Conservation (phyloP, 768 basidiomycete genomes). For the Hemileccinum rubropunctum region DNA sequence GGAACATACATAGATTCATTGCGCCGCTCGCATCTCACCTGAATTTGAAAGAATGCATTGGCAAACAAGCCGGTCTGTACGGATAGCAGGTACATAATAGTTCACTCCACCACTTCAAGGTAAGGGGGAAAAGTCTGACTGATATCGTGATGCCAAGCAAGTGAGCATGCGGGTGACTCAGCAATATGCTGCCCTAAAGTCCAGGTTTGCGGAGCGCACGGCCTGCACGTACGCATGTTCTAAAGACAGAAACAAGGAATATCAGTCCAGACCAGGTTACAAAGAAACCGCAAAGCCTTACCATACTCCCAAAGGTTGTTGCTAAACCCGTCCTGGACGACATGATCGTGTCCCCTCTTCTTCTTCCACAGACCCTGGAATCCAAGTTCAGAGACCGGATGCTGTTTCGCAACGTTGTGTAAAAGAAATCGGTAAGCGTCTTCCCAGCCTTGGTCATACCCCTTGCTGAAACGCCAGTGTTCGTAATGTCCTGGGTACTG, state of each 20-base stretch:
- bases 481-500: conserved; percentile 56
- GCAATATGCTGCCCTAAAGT: conserved; percentile 37
- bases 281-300: conserved; percentile 22
- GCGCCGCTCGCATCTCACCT: too few species aligned
- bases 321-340: conserved; percentile 35
- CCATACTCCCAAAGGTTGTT: conserved; percentile 66
- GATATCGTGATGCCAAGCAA: too few species aligned
- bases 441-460: conserved; percentile 70
- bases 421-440: conserved; percentile 59
- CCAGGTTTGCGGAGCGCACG: conserved; percentile 37
- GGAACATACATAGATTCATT: neutral
- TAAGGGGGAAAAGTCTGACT: too few species aligned
- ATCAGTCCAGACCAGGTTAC: neutral
- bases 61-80: too few species aligned
- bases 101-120: too few species aligned
- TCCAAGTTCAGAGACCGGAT: conserved; percentile 54
- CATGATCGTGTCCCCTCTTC: conserved; percentile 44
- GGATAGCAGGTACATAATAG: too few species aligned
- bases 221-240: conserved; percentile 68
- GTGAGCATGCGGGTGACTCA: conserved; percentile 12
- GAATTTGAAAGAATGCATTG: too few species aligned
- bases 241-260: conserved; percentile 13
- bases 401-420: conserved; percentile 15
- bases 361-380: conserved; percentile 62
- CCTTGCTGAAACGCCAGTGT: conserved; percentile 65